Evolutionary conservation across 768 basidiomycete genomes (phyloP), one percentile per base, ranked within the genome.

Genomic region (Suillus brevipes): DNA sequence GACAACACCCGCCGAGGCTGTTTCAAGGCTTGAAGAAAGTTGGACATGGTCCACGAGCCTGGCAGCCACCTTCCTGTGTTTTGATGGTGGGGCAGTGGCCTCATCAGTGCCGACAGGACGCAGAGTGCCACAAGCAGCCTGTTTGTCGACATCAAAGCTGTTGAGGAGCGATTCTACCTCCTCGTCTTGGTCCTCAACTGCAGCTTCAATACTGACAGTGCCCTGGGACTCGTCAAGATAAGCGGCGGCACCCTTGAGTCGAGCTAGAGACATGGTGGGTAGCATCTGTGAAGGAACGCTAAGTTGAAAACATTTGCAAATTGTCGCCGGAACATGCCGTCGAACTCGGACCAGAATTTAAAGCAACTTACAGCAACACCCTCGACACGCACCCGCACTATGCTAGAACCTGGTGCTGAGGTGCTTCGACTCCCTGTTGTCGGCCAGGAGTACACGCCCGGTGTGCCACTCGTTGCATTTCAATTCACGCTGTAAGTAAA

Each of bases 1-100:
- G 36, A 78, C 74, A 10, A 23, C 38, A n/a, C 76, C 75, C 42
- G 75, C 75, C 14, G 73, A 75, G 2, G 73, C 74, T 37, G 61
- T 34, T 16, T 45, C 37, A 47, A 47, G 45, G n/a, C 45, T 47
- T 10, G n/a, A n/a, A n/a, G 45, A 47, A 1, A 47, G 45, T 47
- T 47, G 45, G 45, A n/a, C 45, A 47, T 47, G 45, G 45, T 47
- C 7, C 45, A 6, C 10, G n/a, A 47, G 0, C 1, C 18, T 12
- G 10, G 45, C 10, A 47, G 45, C 10, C 4, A 6, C 16, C 45
- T 16, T 47, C 10, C 16, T 47, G 16, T 23, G n/a, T 47, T 47
- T 47, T 6, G 45, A 47, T 47, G 20, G n/a, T 16, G 16, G 45
- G 45, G 34, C 6, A 10, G 10, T 13, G 6, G 25, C n/a, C 6